Conservation (phyloP, 306 rosid species). For the Macrotyloma uniflorum region DNA sequence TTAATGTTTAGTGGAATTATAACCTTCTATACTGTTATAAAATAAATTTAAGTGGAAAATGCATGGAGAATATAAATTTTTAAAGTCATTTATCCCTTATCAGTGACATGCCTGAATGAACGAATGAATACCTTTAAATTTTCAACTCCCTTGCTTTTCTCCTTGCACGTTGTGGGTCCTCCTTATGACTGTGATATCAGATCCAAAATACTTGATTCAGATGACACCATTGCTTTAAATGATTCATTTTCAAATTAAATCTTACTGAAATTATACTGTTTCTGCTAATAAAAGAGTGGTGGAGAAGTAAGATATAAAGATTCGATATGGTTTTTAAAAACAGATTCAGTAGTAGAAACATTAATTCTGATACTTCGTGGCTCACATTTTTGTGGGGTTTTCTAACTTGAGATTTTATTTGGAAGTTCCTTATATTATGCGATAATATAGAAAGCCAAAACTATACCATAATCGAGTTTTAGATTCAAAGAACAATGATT, state of each 20-base stretch:
- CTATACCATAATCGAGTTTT: background rate
- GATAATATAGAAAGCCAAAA: slow-evolving; percentile 1
- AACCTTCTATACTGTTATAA: too few relatives aligned
- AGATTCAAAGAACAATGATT: slow-evolving; percentile 31
- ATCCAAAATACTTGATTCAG: background rate
- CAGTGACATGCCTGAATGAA: background rate
- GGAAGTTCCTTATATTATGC: background rate
- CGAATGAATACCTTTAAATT: background rate
- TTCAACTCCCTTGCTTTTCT: background rate
- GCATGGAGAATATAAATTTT: background rate
- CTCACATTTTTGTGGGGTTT: background rate
- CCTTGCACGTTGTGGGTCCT: background rate
- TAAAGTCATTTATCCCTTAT: background rate
- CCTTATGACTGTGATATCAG: background rate
- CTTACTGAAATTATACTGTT: background rate
- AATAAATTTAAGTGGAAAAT: background rate
- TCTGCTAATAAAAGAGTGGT: background rate
- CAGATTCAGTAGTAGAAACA: background rate
- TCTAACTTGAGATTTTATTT: background rate
- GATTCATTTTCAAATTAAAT: background rate
- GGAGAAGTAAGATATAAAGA: background rate
- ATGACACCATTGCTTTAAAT: background rate
- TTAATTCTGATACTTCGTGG: background rate
- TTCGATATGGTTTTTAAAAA: background rate
- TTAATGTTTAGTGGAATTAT: background rate